Percentiles rank a stretch among this genome's conserved stretches.
Evolutionary conservation across 1,284 basidiomycete genomes (phyloP).

Genomic region (Ustilago lituana): DNA sequence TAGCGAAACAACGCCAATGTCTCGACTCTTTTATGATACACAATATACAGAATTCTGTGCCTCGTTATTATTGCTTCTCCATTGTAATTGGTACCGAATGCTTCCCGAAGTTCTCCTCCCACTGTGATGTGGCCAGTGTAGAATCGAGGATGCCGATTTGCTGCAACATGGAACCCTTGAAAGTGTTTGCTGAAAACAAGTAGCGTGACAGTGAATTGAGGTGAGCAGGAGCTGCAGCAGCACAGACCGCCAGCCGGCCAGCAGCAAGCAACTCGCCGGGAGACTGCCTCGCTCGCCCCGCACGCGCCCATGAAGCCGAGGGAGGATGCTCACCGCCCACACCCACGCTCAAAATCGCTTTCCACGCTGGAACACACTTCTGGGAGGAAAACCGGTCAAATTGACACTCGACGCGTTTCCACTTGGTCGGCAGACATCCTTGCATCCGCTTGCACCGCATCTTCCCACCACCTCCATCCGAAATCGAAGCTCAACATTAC

Average conservation of each 20-base stretch:
- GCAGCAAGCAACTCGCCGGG: too few species aligned
- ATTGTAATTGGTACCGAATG: conserved; percentile 3
- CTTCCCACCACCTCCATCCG: not conserved
- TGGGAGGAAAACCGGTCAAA: conserved; percentile 5
- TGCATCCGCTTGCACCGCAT: not conserved
- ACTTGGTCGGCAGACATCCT: not conserved
- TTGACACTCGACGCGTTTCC: not conserved
- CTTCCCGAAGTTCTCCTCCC: too few species aligned
- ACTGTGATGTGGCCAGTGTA: too few species aligned
- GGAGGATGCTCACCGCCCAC: not conserved
- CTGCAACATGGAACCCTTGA: too few species aligned
- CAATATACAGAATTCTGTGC: too few species aligned
- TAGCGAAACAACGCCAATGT: not conserved
- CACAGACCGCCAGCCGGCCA: too few species aligned
- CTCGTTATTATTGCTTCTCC: not conserved
- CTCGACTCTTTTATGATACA: not conserved
- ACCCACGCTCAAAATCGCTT: conserved; percentile 2
- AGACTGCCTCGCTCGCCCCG: too few species aligned
- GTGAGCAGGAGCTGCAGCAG: too few species aligned
- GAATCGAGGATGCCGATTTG: too few species aligned
- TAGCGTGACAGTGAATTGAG: too few species aligned
- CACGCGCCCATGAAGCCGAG: conserved; percentile 11
- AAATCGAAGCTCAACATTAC: not conserved
- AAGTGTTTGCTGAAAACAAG: too few species aligned
- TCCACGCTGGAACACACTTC: conserved; percentile 46